These are phyloP conservation scores for Cordyceps tenuipes DNA, from an alignment of 2,329 filamentous ascomycete genomes.

Conservation along the genomic window DNA sequence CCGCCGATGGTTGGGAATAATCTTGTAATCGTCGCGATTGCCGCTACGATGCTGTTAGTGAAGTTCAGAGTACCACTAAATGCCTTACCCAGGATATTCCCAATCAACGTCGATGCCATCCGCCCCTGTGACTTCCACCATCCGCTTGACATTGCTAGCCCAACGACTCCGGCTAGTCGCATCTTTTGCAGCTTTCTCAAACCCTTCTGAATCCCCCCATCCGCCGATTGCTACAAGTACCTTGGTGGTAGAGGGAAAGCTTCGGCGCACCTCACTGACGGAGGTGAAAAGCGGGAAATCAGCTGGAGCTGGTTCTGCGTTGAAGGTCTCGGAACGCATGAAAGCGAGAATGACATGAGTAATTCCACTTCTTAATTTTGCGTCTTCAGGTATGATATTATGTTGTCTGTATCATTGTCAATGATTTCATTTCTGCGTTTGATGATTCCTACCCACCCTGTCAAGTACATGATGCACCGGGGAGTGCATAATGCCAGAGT, in stretches of 20 bases:
- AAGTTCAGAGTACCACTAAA: neutral
- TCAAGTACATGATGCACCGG: constrained; percentile 34
- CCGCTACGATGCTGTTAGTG: constrained; percentile 33
- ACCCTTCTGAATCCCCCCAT: constrained; percentile 63
- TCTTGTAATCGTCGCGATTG: constrained; percentile 63
- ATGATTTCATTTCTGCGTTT: neutral
- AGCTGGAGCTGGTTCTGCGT: constrained; percentile 27
- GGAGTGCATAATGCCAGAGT: neutral
- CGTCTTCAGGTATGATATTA: constrained; percentile 29
- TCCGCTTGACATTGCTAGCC: constrained; percentile 53
- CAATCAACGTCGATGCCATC: constrained; percentile 61
- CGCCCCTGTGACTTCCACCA: constrained; percentile 53
- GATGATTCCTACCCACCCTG: constrained; percentile 29
- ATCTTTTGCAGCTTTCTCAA: constrained; percentile 46
- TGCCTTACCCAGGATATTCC: constrained; percentile 46
- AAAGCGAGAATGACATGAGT: constrained; percentile 53
- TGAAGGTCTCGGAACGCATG: constrained; percentile 45
- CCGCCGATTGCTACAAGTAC: constrained; percentile 66
- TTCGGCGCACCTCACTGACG: constrained; percentile 36
- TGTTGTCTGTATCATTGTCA: constrained; percentile 34
- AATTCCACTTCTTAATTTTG: constrained; percentile 32
- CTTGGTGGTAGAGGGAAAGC: constrained; percentile 46
- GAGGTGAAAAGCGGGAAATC: constrained; percentile 46
- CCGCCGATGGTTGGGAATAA: constrained; percentile 51
- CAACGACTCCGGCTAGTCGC: constrained; percentile 46